Evolutionary conservation across 2,329 filamentous ascomycete species (phyloP).

Genomic region (Xylaria sp.): DNA sequence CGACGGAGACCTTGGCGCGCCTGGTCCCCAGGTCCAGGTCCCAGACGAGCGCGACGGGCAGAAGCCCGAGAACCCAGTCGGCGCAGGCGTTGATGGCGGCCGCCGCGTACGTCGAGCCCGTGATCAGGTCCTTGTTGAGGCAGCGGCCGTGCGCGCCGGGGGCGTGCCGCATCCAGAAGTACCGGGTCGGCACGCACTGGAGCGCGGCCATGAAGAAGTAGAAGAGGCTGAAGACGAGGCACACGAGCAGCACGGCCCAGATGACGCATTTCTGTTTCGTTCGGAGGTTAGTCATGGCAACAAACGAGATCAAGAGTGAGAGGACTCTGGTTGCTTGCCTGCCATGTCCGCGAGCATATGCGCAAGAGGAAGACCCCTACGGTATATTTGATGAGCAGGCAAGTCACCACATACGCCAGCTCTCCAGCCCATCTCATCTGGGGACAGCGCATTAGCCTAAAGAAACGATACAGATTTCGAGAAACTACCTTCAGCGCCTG

Average conservation of each 20-base stretch:
- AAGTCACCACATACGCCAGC: constrained; percentile 43
- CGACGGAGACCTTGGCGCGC: constrained; percentile 40
- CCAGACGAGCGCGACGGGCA: constrained; percentile 43
- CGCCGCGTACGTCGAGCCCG: constrained; percentile 40
- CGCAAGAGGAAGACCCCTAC: constrained; percentile 45
- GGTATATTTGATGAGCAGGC: constrained; percentile 43
- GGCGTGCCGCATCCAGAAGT: constrained; percentile 44
- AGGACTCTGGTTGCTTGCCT: not conserved
- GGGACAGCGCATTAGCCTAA: not conserved
- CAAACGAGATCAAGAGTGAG: no score
- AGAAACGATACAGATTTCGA: not conserved
- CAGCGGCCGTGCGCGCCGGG: constrained; percentile 37
- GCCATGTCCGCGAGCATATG: constrained; percentile 38
- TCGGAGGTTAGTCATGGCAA: no score
- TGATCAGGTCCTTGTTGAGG: constrained; percentile 34
- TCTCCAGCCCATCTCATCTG: constrained; percentile 42
- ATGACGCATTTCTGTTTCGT: constrained; percentile 42
- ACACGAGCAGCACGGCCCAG: constrained; percentile 35
- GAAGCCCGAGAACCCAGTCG: constrained; percentile 42
- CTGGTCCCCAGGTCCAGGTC: constrained; percentile 40
- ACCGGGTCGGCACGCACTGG: constrained; percentile 42
- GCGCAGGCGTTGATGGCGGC: constrained; percentile 38
- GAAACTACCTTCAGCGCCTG: constrained; percentile 28
- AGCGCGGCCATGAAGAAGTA: constrained; percentile 43
- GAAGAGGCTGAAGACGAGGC: constrained; percentile 39